A percentile compares a stretch with the other conserved stretches of the same genome.
Conservation (phyloP, 352 stramenopile genomes). For the Pelagophyceae sp. region DNA sequence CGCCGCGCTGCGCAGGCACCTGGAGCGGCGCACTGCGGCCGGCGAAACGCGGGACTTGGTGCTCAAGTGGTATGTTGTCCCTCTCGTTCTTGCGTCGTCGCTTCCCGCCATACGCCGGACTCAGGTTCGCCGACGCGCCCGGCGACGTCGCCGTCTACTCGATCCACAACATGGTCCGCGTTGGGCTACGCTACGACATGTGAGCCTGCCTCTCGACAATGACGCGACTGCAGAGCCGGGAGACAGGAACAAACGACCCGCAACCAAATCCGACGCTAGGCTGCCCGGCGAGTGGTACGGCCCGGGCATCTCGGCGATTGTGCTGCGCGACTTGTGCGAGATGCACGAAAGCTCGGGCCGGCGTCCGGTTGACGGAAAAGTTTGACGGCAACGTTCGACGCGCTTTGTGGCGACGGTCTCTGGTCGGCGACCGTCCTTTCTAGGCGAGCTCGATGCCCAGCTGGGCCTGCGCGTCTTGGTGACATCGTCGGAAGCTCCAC, state of each 20-base stretch:
- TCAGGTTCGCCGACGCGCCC: conserved; percentile 64
- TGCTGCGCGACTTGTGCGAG: conserved; percentile 68
- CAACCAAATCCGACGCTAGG: too few species aligned
- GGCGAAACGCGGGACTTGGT: neutral
- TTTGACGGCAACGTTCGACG: too few species aligned
- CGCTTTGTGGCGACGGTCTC: conserved; percentile 16
- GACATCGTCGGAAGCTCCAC: neutral
- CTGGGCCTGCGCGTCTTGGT: conserved; percentile 62
- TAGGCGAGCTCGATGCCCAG: conserved; percentile 23
- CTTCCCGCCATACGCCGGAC: conserved; percentile 37
- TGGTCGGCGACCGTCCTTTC: neutral
- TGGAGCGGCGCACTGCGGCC: conserved; percentile 17
- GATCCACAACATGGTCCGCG: conserved; percentile 64
- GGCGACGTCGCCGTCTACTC: conserved; percentile 55
- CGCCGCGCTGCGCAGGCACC: conserved; percentile 54
- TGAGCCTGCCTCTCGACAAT: neutral
- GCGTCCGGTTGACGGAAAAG: too few species aligned
- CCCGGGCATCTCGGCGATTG: conserved; percentile 62
- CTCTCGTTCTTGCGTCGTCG: neutral
- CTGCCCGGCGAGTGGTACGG: conserved; percentile 74
- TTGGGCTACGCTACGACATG: too few species aligned
- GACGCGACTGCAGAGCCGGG: too few species aligned
- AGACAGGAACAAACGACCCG: too few species aligned
- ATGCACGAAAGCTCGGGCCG: conserved; percentile 50
- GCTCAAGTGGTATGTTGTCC: neutral